These are phyloP conservation scores for Suhomyces bolitotheri DNA, from an alignment of 1,139 yeast species.

Conservation along the genomic window DNA sequence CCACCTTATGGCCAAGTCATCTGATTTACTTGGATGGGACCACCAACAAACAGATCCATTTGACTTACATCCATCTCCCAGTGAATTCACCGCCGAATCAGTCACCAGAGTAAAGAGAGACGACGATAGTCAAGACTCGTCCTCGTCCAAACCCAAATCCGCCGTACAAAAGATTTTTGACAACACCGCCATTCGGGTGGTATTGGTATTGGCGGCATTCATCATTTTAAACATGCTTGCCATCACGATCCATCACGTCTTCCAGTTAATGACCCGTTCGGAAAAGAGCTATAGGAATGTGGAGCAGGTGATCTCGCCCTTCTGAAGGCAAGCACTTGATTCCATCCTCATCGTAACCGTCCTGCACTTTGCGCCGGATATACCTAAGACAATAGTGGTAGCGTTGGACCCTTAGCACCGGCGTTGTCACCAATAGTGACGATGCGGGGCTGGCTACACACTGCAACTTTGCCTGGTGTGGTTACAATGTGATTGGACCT, in stretches of 20 bases:
- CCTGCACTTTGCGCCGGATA: slow-evolving; percentile 1
- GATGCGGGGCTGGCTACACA: no score
- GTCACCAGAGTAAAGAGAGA: slow-evolving; percentile 8
- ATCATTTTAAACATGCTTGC: slow-evolving; percentile 36
- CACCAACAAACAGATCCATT: not conserved
- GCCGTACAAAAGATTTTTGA: slow-evolving; percentile 14
- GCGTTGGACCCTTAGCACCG: no score
- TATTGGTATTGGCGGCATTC: slow-evolving; percentile 34
- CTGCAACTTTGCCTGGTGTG: no score
- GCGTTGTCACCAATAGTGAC: no score
- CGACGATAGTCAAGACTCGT: slow-evolving; percentile 3
- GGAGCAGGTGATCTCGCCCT: slow-evolving; percentile 41
- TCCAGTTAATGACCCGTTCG: slow-evolving; percentile 29
- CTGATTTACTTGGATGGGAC: not conserved
- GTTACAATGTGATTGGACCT: no score
- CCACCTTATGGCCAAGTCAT: not conserved
- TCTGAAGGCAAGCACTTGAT: no score
- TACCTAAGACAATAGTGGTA: no score
- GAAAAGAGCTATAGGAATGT: slow-evolving; percentile 37
- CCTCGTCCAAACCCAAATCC: slow-evolving; percentile 8
- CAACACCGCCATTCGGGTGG: slow-evolving; percentile 22
- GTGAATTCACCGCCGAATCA: not conserved
- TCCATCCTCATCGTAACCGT: no score
- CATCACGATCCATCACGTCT: slow-evolving; percentile 39
- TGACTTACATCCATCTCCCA: not conserved